phyloP scores from a whole-genome alignment of 768 basidiomycete species.

The Boletus subparvulus region DNA sequence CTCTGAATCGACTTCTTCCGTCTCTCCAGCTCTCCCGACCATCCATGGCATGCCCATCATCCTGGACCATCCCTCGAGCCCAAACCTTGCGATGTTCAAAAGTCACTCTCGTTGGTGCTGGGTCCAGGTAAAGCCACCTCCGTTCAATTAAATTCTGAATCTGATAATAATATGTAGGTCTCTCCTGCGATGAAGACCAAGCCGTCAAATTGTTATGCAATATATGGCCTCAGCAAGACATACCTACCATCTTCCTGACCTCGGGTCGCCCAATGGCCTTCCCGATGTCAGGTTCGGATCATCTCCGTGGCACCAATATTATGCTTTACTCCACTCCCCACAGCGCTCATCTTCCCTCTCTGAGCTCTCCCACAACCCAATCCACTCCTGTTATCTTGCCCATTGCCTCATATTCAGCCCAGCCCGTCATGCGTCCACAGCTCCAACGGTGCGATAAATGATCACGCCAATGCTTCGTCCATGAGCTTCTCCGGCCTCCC shows the following conservation, averaged over 20 bases:
- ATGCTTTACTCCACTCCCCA: constrained; percentile 12
- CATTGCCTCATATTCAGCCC: constrained; percentile 27
- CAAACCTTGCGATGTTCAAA: constrained; percentile 48
- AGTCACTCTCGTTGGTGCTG: constrained; percentile 64
- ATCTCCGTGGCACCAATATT: neutral
- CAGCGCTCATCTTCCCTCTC: constrained; percentile 52
- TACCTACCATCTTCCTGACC: constrained; percentile 57
- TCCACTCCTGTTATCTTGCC: constrained; percentile 32
- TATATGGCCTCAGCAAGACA: constrained; percentile 78
- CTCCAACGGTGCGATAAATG: constrained; percentile 24
- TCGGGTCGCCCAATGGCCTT: constrained; percentile 30
- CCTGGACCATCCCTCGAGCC: constrained; percentile 28
- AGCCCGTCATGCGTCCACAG: constrained; percentile 11
- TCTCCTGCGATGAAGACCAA: constrained; percentile 53
- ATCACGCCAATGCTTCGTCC: constrained; percentile 75
- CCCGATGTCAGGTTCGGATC: constrained; percentile 14
- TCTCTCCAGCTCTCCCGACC: constrained; percentile 41
- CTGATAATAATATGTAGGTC: neutral
- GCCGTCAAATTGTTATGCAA: constrained; percentile 74
- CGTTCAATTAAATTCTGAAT: constrained; percentile 1
- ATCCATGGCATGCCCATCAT: constrained; percentile 32
- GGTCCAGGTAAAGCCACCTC: constrained; percentile 34
- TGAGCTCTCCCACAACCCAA: constrained; percentile 50
- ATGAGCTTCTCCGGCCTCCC: constrained; percentile 76
- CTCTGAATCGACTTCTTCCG: constrained; percentile 47